Evolutionary conservation across 2,329 filamentous ascomycete species (phyloP).

Genomic region (Aureobasidium sp.): DNA sequence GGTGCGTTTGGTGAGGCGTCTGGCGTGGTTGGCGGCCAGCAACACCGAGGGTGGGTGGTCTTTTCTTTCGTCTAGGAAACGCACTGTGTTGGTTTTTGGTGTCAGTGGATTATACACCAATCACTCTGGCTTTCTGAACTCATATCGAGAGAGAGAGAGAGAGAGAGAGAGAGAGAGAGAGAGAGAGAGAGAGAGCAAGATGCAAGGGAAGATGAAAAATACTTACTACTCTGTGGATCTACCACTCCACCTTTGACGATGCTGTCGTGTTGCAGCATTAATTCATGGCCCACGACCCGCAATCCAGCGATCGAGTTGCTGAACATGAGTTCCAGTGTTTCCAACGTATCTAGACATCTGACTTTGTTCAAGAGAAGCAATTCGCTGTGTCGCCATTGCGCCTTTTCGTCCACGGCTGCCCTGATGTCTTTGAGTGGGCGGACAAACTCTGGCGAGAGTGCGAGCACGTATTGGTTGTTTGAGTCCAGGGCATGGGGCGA

Average conservation of each 20-base stretch:
- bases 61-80: neutral
- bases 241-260: neutral
- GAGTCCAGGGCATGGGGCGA: neutral
- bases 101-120: no score
- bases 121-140: no score
- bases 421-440: neutral
- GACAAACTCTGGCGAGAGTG: neutral
- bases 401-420: neutral
- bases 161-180: no score
- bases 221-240: neutral
- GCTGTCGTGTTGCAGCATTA: neutral
- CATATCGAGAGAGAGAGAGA: no score
- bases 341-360: neutral
- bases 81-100: neutral
- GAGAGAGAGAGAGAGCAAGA: no score
- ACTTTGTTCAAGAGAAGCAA: neutral
- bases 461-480: neutral
- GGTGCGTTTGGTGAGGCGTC: neutral
- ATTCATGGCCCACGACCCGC: neutral
- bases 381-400: neutral
- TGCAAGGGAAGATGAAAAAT: no score
- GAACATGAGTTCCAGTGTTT: neutral
- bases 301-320: neutral
- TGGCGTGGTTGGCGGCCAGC: neutral
- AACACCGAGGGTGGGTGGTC: neutral